Conservation (phyloP, 2,329 filamentous ascomycete genomes). For the Xylariaceae sp. region DNA sequence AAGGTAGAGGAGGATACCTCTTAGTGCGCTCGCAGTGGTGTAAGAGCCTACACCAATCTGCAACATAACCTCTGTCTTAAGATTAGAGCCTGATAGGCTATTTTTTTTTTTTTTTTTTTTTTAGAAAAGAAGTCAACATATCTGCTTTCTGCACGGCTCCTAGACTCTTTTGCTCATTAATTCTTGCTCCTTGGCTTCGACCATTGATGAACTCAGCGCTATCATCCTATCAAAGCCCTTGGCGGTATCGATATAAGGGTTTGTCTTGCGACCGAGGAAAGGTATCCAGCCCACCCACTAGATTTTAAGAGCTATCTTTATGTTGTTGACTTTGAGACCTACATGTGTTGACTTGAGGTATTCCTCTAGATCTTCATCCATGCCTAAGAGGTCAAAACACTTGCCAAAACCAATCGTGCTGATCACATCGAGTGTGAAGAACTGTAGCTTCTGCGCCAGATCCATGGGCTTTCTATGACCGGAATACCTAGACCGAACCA, state of each 20-base stretch:
- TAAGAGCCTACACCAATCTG: conserved; percentile 60
- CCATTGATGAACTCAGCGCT: conserved; percentile 35
- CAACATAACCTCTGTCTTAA: conserved; percentile 44
- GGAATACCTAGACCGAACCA: conserved; percentile 52
- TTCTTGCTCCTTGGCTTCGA: conserved; percentile 34
- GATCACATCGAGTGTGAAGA: conserved; percentile 61
- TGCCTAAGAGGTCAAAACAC: conserved; percentile 53
- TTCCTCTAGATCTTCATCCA: conserved; percentile 51
- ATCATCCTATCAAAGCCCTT: conserved; percentile 46
- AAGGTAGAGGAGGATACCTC: conserved; percentile 53
- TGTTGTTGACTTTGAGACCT: conserved; percentile 39
- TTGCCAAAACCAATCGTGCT: conserved; percentile 56
- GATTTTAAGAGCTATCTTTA: conserved; percentile 38
- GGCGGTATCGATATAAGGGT: conserved; percentile 22
- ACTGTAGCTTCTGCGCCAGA: conserved; percentile 53
- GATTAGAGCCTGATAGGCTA: conserved; percentile 33
- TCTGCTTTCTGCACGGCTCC: conserved; percentile 25
- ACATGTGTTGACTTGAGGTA: conserved; percentile 38
- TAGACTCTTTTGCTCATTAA: conserved; percentile 21
- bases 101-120: too few species aligned
- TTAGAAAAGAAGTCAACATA: conserved; percentile 42
- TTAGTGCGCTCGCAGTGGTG: conserved; percentile 58
- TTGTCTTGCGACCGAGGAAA: conserved; percentile 4
- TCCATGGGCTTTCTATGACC: conserved; percentile 46
- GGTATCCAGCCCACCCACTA: conserved; percentile 25